Evolutionary conservation across 768 basidiomycete genomes (phyloP), one percentile per base, ranked within the genome.

Genomic region (Tremella fuciformis): DNA sequence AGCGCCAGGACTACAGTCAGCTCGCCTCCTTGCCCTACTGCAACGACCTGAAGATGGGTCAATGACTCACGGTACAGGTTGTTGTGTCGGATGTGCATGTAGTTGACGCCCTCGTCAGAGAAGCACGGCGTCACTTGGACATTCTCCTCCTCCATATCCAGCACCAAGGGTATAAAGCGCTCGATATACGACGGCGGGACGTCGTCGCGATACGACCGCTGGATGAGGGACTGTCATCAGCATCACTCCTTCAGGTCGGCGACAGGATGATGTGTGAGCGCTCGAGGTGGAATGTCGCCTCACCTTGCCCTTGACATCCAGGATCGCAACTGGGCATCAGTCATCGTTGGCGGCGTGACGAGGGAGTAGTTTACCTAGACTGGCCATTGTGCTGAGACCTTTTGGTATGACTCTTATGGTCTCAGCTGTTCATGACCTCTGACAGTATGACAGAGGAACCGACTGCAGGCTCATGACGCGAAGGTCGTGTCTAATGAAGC

Each of bases 31-130:
- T 8, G 11, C 26, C 22, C 8, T 2, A 11, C 16, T 21, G 15
- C 39, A 50, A 22, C 15, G 16, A 48, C 47, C 11, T 13, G 47
- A 11, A 11, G 47, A 21, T 22, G 50, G 25, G 16, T n/a, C 8
- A 15, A 15, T n/a, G 46, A 82, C 90, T 69, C 72, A 96, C 94
- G 82, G 76, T 99, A 99, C 6, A 99, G 82, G 79, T 99, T 99
- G 47, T 91, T 94, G 77, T 98, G 94, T 25, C 94, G 84, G 73
- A 99, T 97, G 76, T 99, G 92, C 87, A 97, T 88, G 79, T 93
- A 99, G 78, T 98, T 98, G 80, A 98, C 81, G 13, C 94, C 94
- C 70, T 92, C 88, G 64, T 84, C 86, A 2, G 93, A 89, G 81
- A 99, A 90, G 79, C 94, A 98, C 0, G 96, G 96, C 6, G 91